Percentiles rank a stretch among this genome's conserved stretches.
These are phyloP conservation scores for Ceratobasidium sp. DNA, from an alignment of 1,284 basidiomycete genomes.

Conservation along the genomic window DNA sequence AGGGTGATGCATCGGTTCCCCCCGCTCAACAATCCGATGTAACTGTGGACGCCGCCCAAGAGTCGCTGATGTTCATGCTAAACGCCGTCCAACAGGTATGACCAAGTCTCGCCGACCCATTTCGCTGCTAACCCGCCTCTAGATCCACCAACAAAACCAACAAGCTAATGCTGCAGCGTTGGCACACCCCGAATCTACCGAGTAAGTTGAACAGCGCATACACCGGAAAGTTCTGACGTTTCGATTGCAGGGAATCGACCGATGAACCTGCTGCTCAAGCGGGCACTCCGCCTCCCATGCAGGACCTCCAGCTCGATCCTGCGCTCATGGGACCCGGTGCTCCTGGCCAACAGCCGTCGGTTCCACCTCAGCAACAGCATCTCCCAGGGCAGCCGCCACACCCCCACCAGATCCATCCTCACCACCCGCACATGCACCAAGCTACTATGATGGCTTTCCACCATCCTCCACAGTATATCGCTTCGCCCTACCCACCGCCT, in stretches of 20 bases:
- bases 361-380: slow-evolving; percentile 3
- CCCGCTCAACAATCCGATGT: background rate
- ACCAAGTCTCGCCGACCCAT: background rate
- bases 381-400: slow-evolving; percentile 8
- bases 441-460: slow-evolving; percentile 3
- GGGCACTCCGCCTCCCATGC: slow-evolving; percentile 12
- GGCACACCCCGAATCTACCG: background rate
- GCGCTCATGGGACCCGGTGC: slow-evolving; percentile 26
- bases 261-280: background rate
- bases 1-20: background rate
- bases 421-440: slow-evolving; percentile 33
- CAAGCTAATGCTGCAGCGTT: background rate
- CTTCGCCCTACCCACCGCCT: slow-evolving; percentile 22
- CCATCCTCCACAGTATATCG: slow-evolving; percentile 31
- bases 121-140: background rate
- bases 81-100: slow-evolving; percentile 35
- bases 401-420: slow-evolving; percentile 2
- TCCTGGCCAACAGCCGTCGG: background rate
- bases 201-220: slow-evolving; percentile 18
- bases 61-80: slow-evolving; percentile 24
- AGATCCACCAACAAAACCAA: slow-evolving; percentile 29
- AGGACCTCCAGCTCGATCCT: slow-evolving; percentile 28
- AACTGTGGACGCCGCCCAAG: background rate
- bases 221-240: background rate
- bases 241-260: background rate